Conservation (phyloP, 2,329 filamentous ascomycete species). For the Trichoderma asperellum region DNA sequence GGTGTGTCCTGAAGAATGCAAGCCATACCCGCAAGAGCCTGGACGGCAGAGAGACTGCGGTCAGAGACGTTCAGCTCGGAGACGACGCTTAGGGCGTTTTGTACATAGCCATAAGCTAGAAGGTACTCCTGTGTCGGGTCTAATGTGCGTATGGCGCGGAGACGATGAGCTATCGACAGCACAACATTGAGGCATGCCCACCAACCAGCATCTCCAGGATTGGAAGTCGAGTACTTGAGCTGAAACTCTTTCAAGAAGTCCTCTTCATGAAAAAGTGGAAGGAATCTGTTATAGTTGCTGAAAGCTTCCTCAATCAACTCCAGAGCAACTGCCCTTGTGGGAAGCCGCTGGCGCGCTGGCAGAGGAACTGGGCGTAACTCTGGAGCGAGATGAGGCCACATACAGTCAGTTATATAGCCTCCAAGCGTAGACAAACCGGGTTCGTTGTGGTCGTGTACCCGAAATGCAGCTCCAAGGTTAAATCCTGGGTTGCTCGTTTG, state of each 20-base stretch:
- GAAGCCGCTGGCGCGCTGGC: slow-evolving; percentile 10
- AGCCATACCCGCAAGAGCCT: slow-evolving; percentile 18
- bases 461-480: not conserved
- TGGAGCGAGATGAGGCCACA: slow-evolving; percentile 13
- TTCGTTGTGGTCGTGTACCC: not conserved
- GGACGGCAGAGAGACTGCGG: slow-evolving; percentile 10
- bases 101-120: slow-evolving; percentile 4
- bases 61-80: slow-evolving; percentile 16
- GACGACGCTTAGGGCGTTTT: slow-evolving; percentile 16
- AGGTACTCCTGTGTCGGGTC: slow-evolving; percentile 7
- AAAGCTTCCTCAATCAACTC: slow-evolving; percentile 15
- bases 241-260: slow-evolving; percentile 20
- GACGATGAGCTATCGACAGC: slow-evolving; percentile 21
- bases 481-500: not conserved
- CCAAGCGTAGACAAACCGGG: not conserved
- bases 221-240: slow-evolving; percentile 9
- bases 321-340: not conserved
- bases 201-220: slow-evolving; percentile 8
- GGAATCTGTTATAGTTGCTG: slow-evolving; percentile 10
- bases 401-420: not conserved
- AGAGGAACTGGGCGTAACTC: not conserved
- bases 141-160: slow-evolving; percentile 9
- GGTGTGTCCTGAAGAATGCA: slow-evolving; percentile 16
- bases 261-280: slow-evolving; percentile 16
- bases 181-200: slow-evolving; percentile 22